These are phyloP conservation scores for Aspergillus diversus DNA, from an alignment of 495 filamentous ascomycete genomes.

Conservation along the genomic window DNA sequence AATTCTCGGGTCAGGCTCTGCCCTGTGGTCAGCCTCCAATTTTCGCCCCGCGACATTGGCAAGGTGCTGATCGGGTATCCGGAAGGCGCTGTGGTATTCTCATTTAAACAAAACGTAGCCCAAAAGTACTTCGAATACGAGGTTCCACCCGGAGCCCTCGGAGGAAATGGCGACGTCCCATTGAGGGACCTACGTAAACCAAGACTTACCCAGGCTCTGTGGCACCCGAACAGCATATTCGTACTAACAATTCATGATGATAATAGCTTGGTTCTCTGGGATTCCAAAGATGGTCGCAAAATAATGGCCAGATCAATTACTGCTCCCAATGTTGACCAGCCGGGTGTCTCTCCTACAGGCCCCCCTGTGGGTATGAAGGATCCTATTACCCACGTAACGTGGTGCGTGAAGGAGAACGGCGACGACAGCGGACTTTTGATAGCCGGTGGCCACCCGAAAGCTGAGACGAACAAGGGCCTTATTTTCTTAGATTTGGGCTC, in stretches of 20 bases:
- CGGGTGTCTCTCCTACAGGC: constrained; percentile 50
- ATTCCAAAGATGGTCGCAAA: constrained; percentile 85
- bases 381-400: constrained; percentile 75
- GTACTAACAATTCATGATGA: constrained; percentile 88
- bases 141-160: constrained; percentile 79
- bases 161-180: constrained; percentile 70
- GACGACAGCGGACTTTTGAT: constrained; percentile 91
- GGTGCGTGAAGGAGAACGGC: constrained; percentile 90
- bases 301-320: constrained; percentile 81
- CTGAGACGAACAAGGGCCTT: constrained; percentile 69
- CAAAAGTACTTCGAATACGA: constrained; percentile 82
- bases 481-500: constrained; percentile 87
- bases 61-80: constrained; percentile 85
- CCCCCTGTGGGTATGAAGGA: constrained; percentile 59
- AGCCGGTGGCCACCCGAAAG: constrained; percentile 73
- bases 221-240: constrained; percentile 96
- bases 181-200: constrained; percentile 62
- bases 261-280: constrained; percentile 89
- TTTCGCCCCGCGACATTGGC: constrained; percentile 94
- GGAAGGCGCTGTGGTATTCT: constrained; percentile 84
- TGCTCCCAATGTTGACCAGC: constrained; percentile 68
- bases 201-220: constrained; percentile 74
- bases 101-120: constrained; percentile 84
- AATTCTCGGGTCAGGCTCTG: constrained; percentile 58
- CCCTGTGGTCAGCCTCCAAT: constrained; percentile 72